Conservation (phyloP, 2,329 filamentous ascomycete species). For the Neurospora sp. region DNA sequence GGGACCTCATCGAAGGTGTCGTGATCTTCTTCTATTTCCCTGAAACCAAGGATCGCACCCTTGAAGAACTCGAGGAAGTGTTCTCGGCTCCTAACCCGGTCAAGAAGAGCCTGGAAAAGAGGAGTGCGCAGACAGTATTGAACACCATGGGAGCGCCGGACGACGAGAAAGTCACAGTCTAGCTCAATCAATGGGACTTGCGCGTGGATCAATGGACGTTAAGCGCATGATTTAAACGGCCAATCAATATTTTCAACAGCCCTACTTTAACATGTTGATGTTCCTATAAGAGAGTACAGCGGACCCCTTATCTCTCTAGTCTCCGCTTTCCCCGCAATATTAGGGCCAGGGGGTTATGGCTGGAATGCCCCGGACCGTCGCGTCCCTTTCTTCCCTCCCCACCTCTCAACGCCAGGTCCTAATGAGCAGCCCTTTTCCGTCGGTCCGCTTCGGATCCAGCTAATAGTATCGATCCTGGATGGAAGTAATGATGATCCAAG, state of each 20-base stretch:
- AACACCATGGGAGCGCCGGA: slow-evolving; percentile 26
- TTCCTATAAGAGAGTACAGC: neutral
- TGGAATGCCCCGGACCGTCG: neutral
- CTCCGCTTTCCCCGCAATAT: slow-evolving; percentile 8
- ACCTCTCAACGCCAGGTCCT: neutral
- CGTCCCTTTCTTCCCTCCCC: slow-evolving; percentile 7
- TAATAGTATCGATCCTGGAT: neutral
- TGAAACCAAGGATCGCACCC: slow-evolving; percentile 36
- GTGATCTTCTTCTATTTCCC: slow-evolving; percentile 41
- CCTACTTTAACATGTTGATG: neutral
- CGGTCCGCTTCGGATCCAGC: slow-evolving; percentile 25
- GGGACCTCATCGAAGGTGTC: slow-evolving; percentile 31
- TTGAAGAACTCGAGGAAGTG: slow-evolving; percentile 45
- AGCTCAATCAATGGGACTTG: slow-evolving; percentile 1
- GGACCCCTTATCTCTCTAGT: neutral
- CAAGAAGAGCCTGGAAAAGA: slow-evolving; percentile 32
- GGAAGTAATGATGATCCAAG: neutral
- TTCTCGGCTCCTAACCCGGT: slow-evolving; percentile 37
- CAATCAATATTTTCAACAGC: neutral
- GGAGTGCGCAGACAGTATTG: slow-evolving; percentile 32
- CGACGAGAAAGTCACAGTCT: slow-evolving; percentile 18
- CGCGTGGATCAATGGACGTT: neutral
- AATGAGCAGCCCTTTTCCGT: slow-evolving; percentile 1
- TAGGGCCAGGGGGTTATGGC: neutral
- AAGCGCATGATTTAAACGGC: neutral